Evolutionary conservation across 164 flowering plant genomes (phyloP).

Genomic region (Platanus orientalis): DNA sequence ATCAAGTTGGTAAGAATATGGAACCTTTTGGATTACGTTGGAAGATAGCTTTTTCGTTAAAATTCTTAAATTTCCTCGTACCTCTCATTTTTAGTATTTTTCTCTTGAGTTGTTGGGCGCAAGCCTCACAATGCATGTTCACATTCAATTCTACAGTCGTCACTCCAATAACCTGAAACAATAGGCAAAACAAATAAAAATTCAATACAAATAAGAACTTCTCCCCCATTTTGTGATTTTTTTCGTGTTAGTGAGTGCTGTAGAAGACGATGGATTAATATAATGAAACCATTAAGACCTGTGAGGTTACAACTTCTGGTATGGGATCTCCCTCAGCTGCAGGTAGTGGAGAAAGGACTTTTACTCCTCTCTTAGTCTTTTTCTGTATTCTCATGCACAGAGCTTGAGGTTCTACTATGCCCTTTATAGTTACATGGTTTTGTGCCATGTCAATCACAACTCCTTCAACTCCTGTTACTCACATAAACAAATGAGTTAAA

Average conservation of each 20-base stretch:
- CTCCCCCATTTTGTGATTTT: neutral
- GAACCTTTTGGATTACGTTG: too few species aligned
- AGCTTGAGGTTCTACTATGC: slow-evolving; percentile 83
- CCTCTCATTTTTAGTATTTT: slow-evolving; percentile 96
- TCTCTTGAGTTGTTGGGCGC: slow-evolving; percentile 80
- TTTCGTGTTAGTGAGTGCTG: too few species aligned
- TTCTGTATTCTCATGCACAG: slow-evolving; percentile 65
- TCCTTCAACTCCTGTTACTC: slow-evolving; percentile 59
- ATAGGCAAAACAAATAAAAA: too few species aligned
- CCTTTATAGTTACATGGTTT: slow-evolving; percentile 80
- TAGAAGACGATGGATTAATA: too few species aligned
- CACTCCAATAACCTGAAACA: slow-evolving; percentile 53
- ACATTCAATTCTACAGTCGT: slow-evolving; percentile 70
- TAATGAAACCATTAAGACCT: slow-evolving; percentile 33
- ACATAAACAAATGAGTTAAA: too few species aligned
- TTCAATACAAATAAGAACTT: neutral
- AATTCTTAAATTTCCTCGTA: too few species aligned
- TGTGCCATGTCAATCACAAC: slow-evolving; percentile 61
- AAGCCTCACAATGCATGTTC: slow-evolving; percentile 94
- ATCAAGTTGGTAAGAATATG: too few species aligned
- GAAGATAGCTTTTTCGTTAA: too few species aligned
- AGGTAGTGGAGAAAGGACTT: slow-evolving; percentile 76
- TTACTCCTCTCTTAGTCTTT: slow-evolving; percentile 74
- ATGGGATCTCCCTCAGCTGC: slow-evolving; percentile 61
- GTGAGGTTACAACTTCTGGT: slow-evolving; percentile 68